Base-by-base conservation (phyloP, 2,329 filamentous ascomycete species). In the Talaromyces sp. region DNA sequence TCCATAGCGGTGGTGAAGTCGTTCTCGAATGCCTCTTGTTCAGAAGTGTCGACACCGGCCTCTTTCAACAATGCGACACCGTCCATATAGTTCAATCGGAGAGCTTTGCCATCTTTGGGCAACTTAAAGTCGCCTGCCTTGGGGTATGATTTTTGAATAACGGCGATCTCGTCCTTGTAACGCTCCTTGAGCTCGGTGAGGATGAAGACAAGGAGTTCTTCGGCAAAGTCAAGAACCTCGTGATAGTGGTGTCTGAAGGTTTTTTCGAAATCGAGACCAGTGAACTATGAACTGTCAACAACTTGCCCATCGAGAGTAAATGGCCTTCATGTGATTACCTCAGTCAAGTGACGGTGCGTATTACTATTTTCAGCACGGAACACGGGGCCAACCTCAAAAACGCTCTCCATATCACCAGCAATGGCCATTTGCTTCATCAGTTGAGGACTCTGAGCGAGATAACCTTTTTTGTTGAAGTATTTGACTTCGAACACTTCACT, bases 401-500 rank as follows among this genome's bases (percentile, higher is more conserved):
- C 87, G 58, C 80, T 83, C 72, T 86, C 83, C 80, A 87, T 87
- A 66, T 87, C 84, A 68, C 85, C 84, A 3, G 87, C 85, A 70
- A 89, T 88, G 70, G 87, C 83, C 86, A 89, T 89, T 73, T 89
- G 87, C 80, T 89, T 89, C 80, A 87, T 86, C 68, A 89, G 80
- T 71, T 89, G 87, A 8, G 87, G 87, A 45, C 84, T 86, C 72
- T 89, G 87, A 2, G 87, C 86, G 47, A 89, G 80, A 74, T 84
- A 89, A 31, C 92, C 94, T 69, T 90, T 87, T 73, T 90, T 87
- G 70, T 90, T 91, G 77, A 98, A 98, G 81, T 98, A 98, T 50
- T 89, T 89, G 71, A 98, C 83, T 71, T 89, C 85, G 78, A 99
- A 98, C 47, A 98, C 94, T 75, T 94, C 96, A 70, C 89, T 89